Percentiles rank a stretch among this genome's conserved stretches.
phyloP scores from a whole-genome alignment of 129 eudicot genomes.

The Pulicaria dysenterica region DNA sequence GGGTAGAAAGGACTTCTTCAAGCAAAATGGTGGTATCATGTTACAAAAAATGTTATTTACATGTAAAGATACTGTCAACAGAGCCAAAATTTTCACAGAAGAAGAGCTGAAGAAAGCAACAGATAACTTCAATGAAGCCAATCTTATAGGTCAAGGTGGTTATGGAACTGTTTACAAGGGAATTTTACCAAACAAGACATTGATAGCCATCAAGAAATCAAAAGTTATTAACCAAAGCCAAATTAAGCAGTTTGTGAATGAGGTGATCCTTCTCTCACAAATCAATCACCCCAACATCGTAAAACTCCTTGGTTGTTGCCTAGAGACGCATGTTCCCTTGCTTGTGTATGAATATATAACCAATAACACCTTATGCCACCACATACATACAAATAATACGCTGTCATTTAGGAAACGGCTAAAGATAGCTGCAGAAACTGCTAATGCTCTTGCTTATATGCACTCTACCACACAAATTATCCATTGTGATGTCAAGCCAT shows the following conservation, averaged over 20 bases:
- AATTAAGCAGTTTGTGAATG: slow-evolving; percentile 34
- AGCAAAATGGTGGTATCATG: slow-evolving; percentile 38
- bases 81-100: slow-evolving; percentile 34
- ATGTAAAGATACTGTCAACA: slow-evolving; percentile 20
- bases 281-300: slow-evolving; percentile 38
- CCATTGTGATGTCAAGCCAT: slow-evolving; percentile 37
- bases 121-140: slow-evolving; percentile 16
- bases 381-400: slow-evolving; percentile 10
- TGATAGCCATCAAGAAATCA: slow-evolving; percentile 40
- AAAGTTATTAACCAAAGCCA: slow-evolving; percentile 36
- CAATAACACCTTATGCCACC: slow-evolving; percentile 33
- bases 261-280: slow-evolving; percentile 32
- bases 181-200: slow-evolving; percentile 27
- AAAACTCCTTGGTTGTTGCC: slow-evolving; percentile 35
- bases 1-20: slow-evolving; percentile 31
- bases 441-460: slow-evolving; percentile 39
- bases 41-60: slow-evolving; percentile 26
- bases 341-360: slow-evolving; percentile 36
- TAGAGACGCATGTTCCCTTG: slow-evolving; percentile 38
- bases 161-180: slow-evolving; percentile 37
- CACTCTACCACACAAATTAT: slow-evolving; percentile 30
- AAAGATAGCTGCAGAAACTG: slow-evolving; percentile 32
- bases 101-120: slow-evolving; percentile 38
- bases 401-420: slow-evolving; percentile 20
- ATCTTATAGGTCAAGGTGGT: slow-evolving; percentile 39